Base-by-base conservation (phyloP, 768 basidiomycete genomes). In the Lactifluus echinatus region DNA sequence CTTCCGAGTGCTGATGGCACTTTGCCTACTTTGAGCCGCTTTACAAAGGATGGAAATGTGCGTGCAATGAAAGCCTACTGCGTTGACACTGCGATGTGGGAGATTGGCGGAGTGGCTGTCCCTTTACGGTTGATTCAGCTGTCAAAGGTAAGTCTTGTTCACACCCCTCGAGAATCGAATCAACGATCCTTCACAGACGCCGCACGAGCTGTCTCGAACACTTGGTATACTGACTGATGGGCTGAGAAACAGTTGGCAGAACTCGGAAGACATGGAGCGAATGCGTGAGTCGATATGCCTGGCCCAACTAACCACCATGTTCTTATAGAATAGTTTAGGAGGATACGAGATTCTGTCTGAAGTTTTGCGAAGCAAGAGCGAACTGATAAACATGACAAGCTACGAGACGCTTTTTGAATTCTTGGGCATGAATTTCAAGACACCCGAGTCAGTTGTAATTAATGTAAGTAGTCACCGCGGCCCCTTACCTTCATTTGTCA, bases 181-280 rank as follows among this genome's bases (percentile, higher is more conserved):
- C 12, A 44, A 26, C 43, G 33, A 59, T 7, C 37, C 24, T 37
- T 8, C 44, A 31, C 63, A 91, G 85, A 89, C 82, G 0, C 71
- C 84, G 0, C 87, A 89, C 59, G 90, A 93, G 63, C 64, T 95
- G 2, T 87, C 87, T 0, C 74, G 84, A 15, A 78, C 89, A 0
- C 69, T 93, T 6, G 74, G 83, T 3, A 80, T 93, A 26, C 69
- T 95, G 21, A 78, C 81, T 8, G 91, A 94, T 63, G 81, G 87
- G 2, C 68, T 96, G 44, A 81, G 81, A 61, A 85, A 87, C 63
- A 89, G 82, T 64, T 97, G 94, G 94, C 82, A 89, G 65, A 92
- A 91, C 65, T 93, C 89, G 34, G 93, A 94, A 66, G 94, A 96
- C 63, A 92, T 94, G 85, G 93, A 95, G 66, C 76, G 85, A 33